Evolutionary conservation across 75 land plant species (phyloP).

Genomic region (Cryptomeria japonica): DNA sequence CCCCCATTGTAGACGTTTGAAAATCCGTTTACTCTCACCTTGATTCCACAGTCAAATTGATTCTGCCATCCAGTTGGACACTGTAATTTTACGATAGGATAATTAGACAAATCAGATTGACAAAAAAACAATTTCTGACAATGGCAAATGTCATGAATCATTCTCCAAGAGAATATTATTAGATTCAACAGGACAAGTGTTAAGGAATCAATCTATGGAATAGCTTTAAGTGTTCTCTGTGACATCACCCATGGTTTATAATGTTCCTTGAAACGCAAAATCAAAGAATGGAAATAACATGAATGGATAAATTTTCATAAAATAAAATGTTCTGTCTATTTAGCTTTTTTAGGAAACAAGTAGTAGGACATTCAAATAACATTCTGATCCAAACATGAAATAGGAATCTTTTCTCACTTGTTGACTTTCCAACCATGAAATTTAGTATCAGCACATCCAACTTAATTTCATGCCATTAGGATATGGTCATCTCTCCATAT

Average conservation of each 20-base stretch:
- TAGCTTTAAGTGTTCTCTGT: neutral
- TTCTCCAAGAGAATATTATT: neutral
- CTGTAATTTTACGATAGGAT: slow-evolving; percentile 5
- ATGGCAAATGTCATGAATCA: neutral
- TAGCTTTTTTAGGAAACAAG: neutral
- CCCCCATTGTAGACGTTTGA: neutral
- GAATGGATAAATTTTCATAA: neutral
- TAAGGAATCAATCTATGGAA: neutral
- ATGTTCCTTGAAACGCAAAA: neutral
- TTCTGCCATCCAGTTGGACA: slow-evolving; percentile 45
- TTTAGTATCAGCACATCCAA: neutral
- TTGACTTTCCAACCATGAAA: neutral
- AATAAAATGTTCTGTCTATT: neutral
- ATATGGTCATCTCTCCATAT: neutral
- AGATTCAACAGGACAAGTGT: neutral
- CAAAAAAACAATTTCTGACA: neutral
- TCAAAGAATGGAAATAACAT: neutral
- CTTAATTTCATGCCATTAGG: neutral
- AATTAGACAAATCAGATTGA: neutral
- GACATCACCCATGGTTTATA: neutral
- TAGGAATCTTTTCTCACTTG: neutral
- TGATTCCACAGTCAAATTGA: slow-evolving; percentile 67
- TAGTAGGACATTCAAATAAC: neutral
- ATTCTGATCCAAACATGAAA: neutral
- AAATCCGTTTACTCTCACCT: slow-evolving; percentile 37